A percentile compares a stretch with the other conserved stretches of the same genome.
These are phyloP conservation scores for Sporodiniella umbellata DNA, from an alignment of 371 early-diverging fungal species.

Conservation along the genomic window DNA sequence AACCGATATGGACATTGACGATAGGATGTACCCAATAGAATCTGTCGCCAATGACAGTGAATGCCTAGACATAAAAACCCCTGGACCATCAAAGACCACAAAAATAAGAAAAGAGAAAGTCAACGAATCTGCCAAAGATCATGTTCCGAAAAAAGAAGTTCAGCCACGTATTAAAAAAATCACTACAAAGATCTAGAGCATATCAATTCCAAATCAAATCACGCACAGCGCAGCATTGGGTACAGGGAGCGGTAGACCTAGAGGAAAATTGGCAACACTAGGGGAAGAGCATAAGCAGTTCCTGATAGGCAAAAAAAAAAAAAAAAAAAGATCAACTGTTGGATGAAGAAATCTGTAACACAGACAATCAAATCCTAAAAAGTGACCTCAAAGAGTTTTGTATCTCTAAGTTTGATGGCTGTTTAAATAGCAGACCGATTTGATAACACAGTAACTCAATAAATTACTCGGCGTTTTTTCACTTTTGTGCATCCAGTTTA, in stretches of 20 bases:
- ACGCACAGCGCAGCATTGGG: slow-evolving; percentile 5
- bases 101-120: not conserved
- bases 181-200: slow-evolving; percentile 3
- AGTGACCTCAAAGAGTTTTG: slow-evolving; percentile 10
- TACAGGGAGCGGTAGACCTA: slow-evolving; percentile 11
- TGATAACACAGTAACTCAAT: slow-evolving; percentile 3
- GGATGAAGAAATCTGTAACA: slow-evolving; percentile 10
- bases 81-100: slow-evolving; percentile 1
- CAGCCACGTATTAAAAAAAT: slow-evolving; percentile 3
- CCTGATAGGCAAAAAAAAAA: slow-evolving; percentile 11
- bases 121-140: not conserved
- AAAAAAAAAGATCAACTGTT: slow-evolving; percentile 10
- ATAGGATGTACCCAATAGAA: too few relatives aligned
- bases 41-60: slow-evolving; percentile 11
- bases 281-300: slow-evolving; percentile 11
- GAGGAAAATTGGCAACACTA: slow-evolving; percentile 3
- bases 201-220: not conserved
- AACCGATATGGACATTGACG: too few relatives aligned
- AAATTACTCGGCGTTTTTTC: not conserved
- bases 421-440: slow-evolving; percentile 5
- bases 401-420: slow-evolving; percentile 9
- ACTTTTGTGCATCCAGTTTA: not conserved
- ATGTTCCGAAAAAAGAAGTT: slow-evolving; percentile 1
- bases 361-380: slow-evolving; percentile 8
- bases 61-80: slow-evolving; percentile 7